These are phyloP conservation scores for Leccinum pallidistipes DNA, from an alignment of 1,284 basidiomycete genomes.

Conservation along the genomic window DNA sequence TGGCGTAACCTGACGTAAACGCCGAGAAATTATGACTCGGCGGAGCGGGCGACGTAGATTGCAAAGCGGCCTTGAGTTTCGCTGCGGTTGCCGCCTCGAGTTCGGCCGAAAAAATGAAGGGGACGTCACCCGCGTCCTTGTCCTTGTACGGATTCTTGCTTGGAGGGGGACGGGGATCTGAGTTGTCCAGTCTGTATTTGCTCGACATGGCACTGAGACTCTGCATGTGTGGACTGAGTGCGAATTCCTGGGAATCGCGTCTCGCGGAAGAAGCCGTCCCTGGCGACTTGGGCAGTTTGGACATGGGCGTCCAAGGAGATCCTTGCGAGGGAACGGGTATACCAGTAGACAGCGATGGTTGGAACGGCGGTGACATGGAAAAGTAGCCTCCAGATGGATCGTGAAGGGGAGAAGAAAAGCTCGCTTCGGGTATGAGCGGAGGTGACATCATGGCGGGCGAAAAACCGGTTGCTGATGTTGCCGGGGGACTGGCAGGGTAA, in stretches of 20 bases:
- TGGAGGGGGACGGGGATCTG: slow-evolving; percentile 13
- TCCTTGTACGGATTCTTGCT: slow-evolving; percentile 22
- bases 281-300: slow-evolving; percentile 10
- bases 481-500: no score
- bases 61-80: slow-evolving; percentile 27
- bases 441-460: no score
- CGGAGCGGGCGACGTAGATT: slow-evolving; percentile 13
- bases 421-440: no score
- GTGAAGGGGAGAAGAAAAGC: neutral
- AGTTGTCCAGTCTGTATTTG: slow-evolving; percentile 27
- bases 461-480: no score
- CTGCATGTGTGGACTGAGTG: neutral
- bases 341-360: slow-evolving; percentile 9
- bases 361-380: slow-evolving; percentile 14
- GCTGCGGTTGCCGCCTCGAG: slow-evolving; percentile 32
- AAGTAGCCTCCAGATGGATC: slow-evolving; percentile 15
- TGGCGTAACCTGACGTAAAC: slow-evolving; percentile 27
- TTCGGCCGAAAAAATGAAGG: slow-evolving; percentile 34
- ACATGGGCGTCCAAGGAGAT: slow-evolving; percentile 16
- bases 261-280: slow-evolving; percentile 6
- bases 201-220: slow-evolving; percentile 20
- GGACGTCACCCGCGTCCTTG: slow-evolving; percentile 35
- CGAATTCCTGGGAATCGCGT: slow-evolving; percentile 28
- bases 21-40: slow-evolving; percentile 7
- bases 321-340: slow-evolving; percentile 14